Evolutionary conservation across 441 rosid species (phyloP), one percentile per base, ranked within the genome.

Genomic region (Manihot esculenta): DNA sequence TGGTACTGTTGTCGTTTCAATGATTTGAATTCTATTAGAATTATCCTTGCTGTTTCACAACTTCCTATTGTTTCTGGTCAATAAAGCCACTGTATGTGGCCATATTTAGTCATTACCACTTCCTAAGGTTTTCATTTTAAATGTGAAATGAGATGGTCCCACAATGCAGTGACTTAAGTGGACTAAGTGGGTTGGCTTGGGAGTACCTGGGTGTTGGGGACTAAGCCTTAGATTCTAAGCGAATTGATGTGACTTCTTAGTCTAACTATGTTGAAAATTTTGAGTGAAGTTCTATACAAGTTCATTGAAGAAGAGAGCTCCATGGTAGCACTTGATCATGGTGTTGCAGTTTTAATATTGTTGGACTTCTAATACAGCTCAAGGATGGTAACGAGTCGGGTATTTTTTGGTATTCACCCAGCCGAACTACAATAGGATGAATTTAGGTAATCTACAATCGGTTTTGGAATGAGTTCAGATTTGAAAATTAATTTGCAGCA

Each of bases 31-130:
- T 68, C 54, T 47, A 58, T 51, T 60, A 49, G 66, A 79, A 62
- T 55, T 63, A 72, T 68, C 70, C 69, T 64, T 42, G 77, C 73
- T 76, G 73, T 76, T 74, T 75, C 55, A 49, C 77, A 51, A 58
- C 64, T 54, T 44, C 20, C 53, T 26, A 66, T 54, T 70, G 48
- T 71, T 68, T 74, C 44, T 82, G 73, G 74, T 79, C 84, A 81
- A 62, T 58, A 54, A 51, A 74, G 68, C 60, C 56, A 76, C 70
- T 54, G 72, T 72, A 26, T 38, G 59, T 41, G 56, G 69, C 72
- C 76, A 67, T 64, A 59, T 70, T 48, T 57, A 55, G 48, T 70
- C 59, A 35, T 74, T 72, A 56, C 64, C 61, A 20, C 67, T 71
- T 61, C 18, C 44, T 61, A 66, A 64, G 62, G 26, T n/a, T 62